Conservation (phyloP, 23 red algal genomes). For the Gracilaria vermiculophylla region DNA sequence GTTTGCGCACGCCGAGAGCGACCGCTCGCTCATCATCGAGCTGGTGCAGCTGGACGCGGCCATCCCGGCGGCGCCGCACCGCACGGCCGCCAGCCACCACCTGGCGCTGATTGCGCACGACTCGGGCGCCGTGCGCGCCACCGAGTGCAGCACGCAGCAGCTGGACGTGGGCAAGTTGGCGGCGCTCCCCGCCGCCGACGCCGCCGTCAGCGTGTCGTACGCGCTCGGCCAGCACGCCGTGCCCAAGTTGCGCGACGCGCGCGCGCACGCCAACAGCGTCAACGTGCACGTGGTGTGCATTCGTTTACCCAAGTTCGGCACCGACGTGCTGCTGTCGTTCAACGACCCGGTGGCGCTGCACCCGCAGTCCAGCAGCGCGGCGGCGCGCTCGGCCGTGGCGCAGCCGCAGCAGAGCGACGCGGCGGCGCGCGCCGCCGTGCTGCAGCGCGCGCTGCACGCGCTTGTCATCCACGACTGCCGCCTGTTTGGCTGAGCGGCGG, state of each 20-base stretch:
- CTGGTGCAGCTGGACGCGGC: slow-evolving; percentile 8
- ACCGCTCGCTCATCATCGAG: slow-evolving; percentile 68
- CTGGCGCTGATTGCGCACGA: slow-evolving; percentile 47
- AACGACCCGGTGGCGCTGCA: slow-evolving; percentile 68
- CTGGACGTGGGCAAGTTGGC: background rate
- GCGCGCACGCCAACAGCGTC: slow-evolving; percentile 33
- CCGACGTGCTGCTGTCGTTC: slow-evolving; percentile 62
- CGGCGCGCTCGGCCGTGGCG: slow-evolving; percentile 26
- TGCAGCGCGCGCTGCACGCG: slow-evolving; percentile 14
- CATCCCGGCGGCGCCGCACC: background rate
- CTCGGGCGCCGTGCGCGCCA: background rate
- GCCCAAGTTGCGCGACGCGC: slow-evolving; percentile 62
- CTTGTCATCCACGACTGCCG: slow-evolving; percentile 39
- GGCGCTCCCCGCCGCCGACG: background rate
- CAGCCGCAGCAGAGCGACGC: background rate
- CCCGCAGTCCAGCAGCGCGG: slow-evolving; percentile 29
- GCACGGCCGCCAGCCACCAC: slow-evolving; percentile 47
- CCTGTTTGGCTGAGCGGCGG: slow-evolving; percentile 7
- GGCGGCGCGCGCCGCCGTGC: background rate
- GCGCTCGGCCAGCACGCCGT: slow-evolving; percentile 59
- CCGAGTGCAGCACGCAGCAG: background rate
- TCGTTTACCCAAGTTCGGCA: slow-evolving; percentile 36
- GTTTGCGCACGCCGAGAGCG: slow-evolving; percentile 55
- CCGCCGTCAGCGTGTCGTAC: slow-evolving; percentile 12
- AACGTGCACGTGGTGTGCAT: slow-evolving; percentile 64